Evolutionary conservation across 345 rosid species (phyloP), one percentile per base, ranked within the genome.

Genomic region (Hibiscus trionum): DNA sequence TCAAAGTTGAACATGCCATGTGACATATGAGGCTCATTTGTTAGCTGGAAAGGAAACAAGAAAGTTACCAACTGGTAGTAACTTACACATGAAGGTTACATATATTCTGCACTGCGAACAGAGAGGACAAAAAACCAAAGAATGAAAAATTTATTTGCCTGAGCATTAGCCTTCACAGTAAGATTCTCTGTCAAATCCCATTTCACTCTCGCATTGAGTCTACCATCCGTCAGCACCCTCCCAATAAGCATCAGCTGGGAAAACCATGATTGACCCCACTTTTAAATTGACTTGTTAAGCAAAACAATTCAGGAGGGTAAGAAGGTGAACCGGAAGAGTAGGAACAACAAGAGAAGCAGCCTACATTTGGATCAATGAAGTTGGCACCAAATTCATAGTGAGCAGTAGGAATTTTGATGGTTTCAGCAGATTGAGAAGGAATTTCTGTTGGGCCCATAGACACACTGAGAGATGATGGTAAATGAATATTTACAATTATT

Each of bases 311-410:
- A 35, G 44, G 64, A 58, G 11, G 31, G 19, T 16, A 7, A 31
- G 16, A 46, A 3, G 35, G 27, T 44, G 5, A 35, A 35, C 9
- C 9, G 27, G 16, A 50, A 29, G 60, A 50, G 61, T 12, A 62
- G 29, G 47, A 11, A 29, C 27, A 73, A 62, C 16, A 55, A 75
- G 11, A 14, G 26, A 11, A 42, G 21, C 27, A 61, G 71, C 82
- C 80, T 67, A 90, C 96, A 82, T 85, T 80, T 50, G 93, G 97
- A 74, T 92, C 97, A 50, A 84, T 84, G 76, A 77, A 95, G 75
- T 95, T 95, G 55, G 97, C 97, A 66, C 98, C 99, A 70, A 95
- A 95, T 79, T 95, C 99, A 73, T 95, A 95, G 64, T 92, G 84
- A 24, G 99, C 87, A 33, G 93, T 92, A 29, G 98, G 96, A 61